Conservation (phyloP, 163 green algal species). For the Volvox carteri region DNA sequence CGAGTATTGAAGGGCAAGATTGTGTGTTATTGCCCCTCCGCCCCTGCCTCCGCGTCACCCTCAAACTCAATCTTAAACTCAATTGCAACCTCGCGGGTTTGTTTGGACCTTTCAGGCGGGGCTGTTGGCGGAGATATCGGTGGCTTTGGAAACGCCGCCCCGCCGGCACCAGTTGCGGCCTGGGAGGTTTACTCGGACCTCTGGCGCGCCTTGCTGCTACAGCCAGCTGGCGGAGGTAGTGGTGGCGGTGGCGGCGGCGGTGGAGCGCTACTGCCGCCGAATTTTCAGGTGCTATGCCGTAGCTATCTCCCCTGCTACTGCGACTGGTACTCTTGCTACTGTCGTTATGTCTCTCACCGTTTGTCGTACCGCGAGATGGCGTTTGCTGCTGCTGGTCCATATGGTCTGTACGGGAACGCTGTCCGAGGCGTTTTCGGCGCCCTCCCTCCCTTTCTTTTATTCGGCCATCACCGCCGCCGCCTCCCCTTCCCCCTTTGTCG, state of each 20-base stretch:
- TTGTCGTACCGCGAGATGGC: no score
- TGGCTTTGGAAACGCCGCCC: not conserved
- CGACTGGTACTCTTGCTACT: not conserved
- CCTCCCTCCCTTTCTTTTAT: no score
- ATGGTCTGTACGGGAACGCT: no score
- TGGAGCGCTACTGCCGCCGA: not conserved
- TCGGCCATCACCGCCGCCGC: no score
- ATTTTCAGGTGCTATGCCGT: not conserved
- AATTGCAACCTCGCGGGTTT: no score
- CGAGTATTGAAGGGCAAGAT: no score
- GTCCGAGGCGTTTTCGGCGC: no score
- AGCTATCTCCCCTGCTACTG: not conserved
- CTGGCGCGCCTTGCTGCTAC: constrained; percentile 44
- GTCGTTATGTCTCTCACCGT: not conserved
- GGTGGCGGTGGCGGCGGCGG: not conserved
- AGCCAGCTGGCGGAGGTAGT: not conserved
- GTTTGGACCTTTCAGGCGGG: not conserved
- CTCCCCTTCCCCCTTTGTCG: no score
- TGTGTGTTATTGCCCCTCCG: not conserved
- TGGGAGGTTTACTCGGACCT: constrained; percentile 46
- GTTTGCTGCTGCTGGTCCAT: no score
- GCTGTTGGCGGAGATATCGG: not conserved
- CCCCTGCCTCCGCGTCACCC: not conserved
- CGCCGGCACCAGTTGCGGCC: not conserved
- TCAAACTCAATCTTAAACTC: no score